Evolutionary conservation across 106 monocot species (phyloP), one percentile per base, ranked within the genome.

Genomic region (Phalaenopsis aphrodite): DNA sequence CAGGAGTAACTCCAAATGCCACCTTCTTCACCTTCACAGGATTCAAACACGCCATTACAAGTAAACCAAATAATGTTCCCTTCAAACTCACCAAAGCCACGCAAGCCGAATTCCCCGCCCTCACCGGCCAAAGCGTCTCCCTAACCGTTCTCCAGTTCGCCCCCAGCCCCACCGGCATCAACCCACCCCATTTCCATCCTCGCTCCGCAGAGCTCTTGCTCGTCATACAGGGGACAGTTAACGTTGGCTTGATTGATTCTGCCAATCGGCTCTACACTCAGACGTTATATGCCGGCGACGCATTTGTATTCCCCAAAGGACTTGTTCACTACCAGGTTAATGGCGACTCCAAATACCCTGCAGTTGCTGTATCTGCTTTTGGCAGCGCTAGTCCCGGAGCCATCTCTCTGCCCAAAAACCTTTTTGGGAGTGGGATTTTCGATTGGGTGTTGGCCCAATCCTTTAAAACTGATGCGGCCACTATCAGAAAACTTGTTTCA

Each of bases 11-110:
- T 3, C 58, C 55, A 12, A 57, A 71, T 5, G 78, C 8, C 16
- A 56, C 15, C 56, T 79, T 79, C 83, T 83, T 83, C 72, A 83
- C 83, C 16, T 83, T 79, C 74, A 78, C 46, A 21, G 83, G 78
- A 18, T 15, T 83, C 7, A 78, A 30, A 10, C 10, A 78, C 3
- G 5, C 55, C 42, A 3, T 52, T 9, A 17, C 9, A 2, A 55
- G 41, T 5, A 5, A 23, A 8, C 16, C 14, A 36, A 39, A 71
- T 0, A 52, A 5, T 21, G 49, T 1, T n/a, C 77, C n/a, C 42
- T 78, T 83, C 41, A 83, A 72, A 43, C 79, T 75, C 1, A 58
- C 79, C 0, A 78, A 78, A 74, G 83, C 73, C 17, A 19, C 42
- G 6, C 24, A n/a, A 16, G 72, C 6, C 3, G 83, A 83, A 45